Conservation (phyloP, 2,329 filamentous ascomycete genomes). For the Colletotrichum sp. region DNA sequence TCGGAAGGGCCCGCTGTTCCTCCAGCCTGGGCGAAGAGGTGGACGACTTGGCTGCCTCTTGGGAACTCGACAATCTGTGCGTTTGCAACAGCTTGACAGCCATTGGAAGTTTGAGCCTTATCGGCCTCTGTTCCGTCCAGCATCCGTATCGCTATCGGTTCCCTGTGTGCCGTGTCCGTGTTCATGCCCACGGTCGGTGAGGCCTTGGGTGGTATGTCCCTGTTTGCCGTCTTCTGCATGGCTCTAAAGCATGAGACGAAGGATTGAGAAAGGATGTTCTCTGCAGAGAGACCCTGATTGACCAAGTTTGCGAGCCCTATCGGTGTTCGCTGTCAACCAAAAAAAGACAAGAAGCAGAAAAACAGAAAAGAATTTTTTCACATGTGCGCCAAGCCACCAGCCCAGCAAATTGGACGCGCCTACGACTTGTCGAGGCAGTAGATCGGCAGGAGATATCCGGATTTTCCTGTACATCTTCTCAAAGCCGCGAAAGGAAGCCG, state of each 20-base stretch:
- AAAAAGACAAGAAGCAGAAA: neutral
- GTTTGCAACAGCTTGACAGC: constrained; percentile 2
- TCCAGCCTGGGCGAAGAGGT: neutral
- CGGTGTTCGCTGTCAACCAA: neutral
- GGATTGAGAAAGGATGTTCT: neutral
- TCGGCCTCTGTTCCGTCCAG: neutral
- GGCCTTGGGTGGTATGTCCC: neutral
- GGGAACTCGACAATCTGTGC: neutral
- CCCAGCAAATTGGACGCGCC: constrained; percentile 1
- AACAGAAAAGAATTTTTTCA: constrained; percentile 7
- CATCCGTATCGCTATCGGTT: neutral
- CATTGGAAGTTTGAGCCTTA: neutral
- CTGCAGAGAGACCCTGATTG: neutral
- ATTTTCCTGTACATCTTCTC: neutral
- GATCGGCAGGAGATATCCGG: constrained; percentile 16
- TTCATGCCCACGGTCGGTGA: neutral
- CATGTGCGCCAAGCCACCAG: constrained; percentile 13
- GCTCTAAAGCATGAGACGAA: neutral
- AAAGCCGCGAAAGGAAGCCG: neutral
- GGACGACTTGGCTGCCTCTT: neutral
- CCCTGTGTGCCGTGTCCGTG: neutral
- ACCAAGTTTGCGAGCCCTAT: neutral
- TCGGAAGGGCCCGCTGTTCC: constrained; percentile 19
- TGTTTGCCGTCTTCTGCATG: neutral
- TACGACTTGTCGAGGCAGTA: neutral